Conservation (phyloP, 2,329 filamentous ascomycete species). For the Phialophora tarda region DNA sequence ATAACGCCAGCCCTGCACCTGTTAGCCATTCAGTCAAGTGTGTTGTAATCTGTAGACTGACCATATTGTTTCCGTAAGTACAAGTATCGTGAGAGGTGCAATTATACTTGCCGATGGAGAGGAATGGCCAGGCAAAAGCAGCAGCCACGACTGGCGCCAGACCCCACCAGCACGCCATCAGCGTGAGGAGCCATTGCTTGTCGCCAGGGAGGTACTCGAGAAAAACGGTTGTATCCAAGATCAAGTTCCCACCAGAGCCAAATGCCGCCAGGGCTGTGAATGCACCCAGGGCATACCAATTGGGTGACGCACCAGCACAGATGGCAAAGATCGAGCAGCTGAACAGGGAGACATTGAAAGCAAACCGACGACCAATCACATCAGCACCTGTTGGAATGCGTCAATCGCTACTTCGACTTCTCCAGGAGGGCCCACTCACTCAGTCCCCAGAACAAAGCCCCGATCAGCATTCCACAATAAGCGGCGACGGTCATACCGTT, state of each 20-base stretch:
- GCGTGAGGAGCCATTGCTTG: conserved; percentile 64
- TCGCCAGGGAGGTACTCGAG: conserved; percentile 62
- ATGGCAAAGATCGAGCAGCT: conserved; percentile 67
- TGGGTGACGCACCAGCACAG: conserved; percentile 69
- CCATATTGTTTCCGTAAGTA: conserved; percentile 56
- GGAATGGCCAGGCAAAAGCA: conserved; percentile 38
- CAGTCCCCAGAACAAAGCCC: conserved; percentile 69
- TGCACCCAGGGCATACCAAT: conserved; percentile 48
- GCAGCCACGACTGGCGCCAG: conserved; percentile 36
- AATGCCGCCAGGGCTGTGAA: conserved; percentile 45
- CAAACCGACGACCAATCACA: conserved; percentile 69
- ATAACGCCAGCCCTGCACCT: conserved; percentile 71
- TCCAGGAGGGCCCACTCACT: conserved; percentile 44
- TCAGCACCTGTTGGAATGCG: conserved; percentile 56
- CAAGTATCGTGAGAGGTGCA: conserved; percentile 49
- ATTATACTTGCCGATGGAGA: conserved; percentile 30
- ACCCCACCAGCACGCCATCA: conserved; percentile 47
- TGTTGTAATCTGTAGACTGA: background rate
- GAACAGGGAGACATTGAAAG: conserved; percentile 71
- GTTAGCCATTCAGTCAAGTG: background rate
- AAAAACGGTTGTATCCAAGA: conserved; percentile 56
- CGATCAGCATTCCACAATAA: conserved; percentile 51
- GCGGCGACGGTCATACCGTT: conserved; percentile 47
- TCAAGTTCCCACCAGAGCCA: conserved; percentile 38
- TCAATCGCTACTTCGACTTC: background rate